Conservation (phyloP, 139 green algal species). For the Chlamydomonas sp. region DNA sequence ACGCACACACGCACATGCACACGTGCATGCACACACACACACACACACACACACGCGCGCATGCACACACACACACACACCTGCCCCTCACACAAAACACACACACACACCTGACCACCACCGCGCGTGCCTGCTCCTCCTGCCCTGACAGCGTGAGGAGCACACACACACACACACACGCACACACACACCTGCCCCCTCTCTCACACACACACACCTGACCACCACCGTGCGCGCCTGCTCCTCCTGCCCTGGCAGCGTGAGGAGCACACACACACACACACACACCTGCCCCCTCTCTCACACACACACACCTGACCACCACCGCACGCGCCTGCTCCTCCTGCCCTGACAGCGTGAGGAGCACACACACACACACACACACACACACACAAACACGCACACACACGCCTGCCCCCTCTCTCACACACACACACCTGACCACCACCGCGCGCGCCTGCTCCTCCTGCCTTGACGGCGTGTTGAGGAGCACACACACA, state of each 20-base stretch:
- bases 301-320: too few species aligned
- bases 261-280: too few species aligned
- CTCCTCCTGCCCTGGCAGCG: slow-evolving; percentile 63
- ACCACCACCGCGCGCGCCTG: neutral
- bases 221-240: slow-evolving; percentile 31
- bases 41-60: too few species aligned
- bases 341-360: too few species aligned
- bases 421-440: neutral
- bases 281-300: too few species aligned
- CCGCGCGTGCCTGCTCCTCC: slow-evolving; percentile 46
- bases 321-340: too few species aligned
- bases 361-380: too few species aligned
- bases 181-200: neutral
- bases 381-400: too few species aligned
- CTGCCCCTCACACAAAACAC: too few species aligned
- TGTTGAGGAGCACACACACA: neutral
- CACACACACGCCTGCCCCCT: neutral
- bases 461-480: neutral
- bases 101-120: slow-evolving; percentile 36
- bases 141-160: slow-evolving; percentile 47
- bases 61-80: neutral
- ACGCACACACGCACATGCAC: neutral
- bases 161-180: slow-evolving; percentile 8
- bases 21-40: neutral
- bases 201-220: slow-evolving; percentile 24